Percentiles rank a stretch among this genome's conserved stretches.
Conservation (phyloP, 2,329 filamentous ascomycete genomes). For the Aspergillus oerlinghausenensis region DNA sequence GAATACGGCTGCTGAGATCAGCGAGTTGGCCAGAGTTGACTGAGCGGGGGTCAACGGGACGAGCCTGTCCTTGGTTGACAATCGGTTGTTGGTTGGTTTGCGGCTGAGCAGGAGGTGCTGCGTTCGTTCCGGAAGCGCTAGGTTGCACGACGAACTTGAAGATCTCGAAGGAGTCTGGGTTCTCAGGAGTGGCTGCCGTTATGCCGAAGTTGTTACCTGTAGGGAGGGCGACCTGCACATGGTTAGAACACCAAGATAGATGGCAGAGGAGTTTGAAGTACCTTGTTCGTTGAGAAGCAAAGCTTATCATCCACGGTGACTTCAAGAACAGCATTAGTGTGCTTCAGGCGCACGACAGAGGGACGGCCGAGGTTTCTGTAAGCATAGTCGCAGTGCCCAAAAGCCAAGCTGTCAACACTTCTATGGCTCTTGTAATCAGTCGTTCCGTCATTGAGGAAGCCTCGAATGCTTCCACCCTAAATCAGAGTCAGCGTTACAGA, state of each 20-base stretch:
- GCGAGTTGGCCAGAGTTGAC: constrained; percentile 61
- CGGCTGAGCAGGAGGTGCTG: constrained; percentile 12
- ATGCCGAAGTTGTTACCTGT: constrained; percentile 79
- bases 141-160: constrained; percentile 78
- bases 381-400: constrained; percentile 84
- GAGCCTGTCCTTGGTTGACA: constrained; percentile 18
- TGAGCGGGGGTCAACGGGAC: constrained; percentile 31
- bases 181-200: constrained; percentile 82
- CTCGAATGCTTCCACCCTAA: constrained; percentile 73
- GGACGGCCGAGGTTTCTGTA: constrained; percentile 90
- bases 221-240: constrained; percentile 65
- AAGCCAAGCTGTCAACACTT: constrained; percentile 78
- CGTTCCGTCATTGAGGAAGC: constrained; percentile 88
- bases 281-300: constrained; percentile 77
- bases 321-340: constrained; percentile 60
- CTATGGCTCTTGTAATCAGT: constrained; percentile 72
- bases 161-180: constrained; percentile 89
- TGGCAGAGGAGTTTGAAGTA: constrained; percentile 14
- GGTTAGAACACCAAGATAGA: constrained; percentile 1
- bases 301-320: constrained; percentile 74
- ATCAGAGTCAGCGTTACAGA: constrained; percentile 4
- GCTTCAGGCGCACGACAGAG: constrained; percentile 72
- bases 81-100: constrained; percentile 19
- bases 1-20: constrained; percentile 80
- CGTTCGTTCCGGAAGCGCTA: constrained; percentile 15